Percentiles rank a stretch among this genome's conserved stretches.
Evolutionary conservation across 129 eudicot genomes (phyloP).

Genomic region (Flaveria ramosissima): DNA sequence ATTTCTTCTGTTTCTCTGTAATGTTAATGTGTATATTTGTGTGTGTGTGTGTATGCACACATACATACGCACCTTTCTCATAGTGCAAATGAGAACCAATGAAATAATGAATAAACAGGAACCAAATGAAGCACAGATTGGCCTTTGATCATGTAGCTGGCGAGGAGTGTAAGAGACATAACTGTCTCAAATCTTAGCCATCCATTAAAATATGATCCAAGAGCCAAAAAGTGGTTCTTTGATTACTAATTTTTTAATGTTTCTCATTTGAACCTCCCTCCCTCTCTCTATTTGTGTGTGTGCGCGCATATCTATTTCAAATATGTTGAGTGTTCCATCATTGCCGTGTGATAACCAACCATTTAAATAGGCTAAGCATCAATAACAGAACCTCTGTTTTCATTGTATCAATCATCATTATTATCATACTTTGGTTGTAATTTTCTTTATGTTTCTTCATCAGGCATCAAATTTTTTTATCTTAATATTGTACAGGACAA

Average conservation of each 20-base stretch:
- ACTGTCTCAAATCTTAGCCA: neutral
- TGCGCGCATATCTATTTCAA: neutral
- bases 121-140: neutral
- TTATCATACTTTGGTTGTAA: neutral
- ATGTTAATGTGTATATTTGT: neutral
- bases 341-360: neutral
- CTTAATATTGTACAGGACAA: slow-evolving; percentile 52
- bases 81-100: neutral
- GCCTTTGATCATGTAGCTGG: neutral
- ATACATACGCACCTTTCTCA: too few species aligned
- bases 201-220: neutral
- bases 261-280: neutral
- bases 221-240: neutral
- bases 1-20: neutral
- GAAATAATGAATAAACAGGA: neutral
- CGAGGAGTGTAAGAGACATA: neutral
- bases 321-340: neutral
- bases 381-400: neutral
- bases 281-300: neutral
- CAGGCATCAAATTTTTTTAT: slow-evolving; percentile 8
- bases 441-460: slow-evolving; percentile 6
- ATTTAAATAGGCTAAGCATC: neutral
- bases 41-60: neutral
- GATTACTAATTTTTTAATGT: neutral
- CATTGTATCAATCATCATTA: neutral